Evolutionary conservation across 257 asterid genomes (phyloP).

Genomic region (Solanum arcanum): DNA sequence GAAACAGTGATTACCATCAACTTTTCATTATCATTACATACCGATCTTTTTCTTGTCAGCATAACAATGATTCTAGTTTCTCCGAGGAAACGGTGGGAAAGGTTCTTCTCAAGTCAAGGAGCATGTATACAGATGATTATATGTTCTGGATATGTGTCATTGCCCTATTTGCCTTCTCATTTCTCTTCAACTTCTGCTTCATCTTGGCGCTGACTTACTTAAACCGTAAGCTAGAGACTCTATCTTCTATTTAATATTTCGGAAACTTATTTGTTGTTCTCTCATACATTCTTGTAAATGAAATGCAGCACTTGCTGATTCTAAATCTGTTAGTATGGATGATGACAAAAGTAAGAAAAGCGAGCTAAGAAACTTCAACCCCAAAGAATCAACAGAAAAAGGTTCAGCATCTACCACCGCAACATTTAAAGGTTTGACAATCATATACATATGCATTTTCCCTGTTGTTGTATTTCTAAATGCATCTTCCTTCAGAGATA

Average conservation of each 20-base stretch:
- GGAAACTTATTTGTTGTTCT: conserved; percentile 1
- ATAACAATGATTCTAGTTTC: conserved; percentile 39
- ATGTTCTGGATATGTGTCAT: conserved; percentile 73
- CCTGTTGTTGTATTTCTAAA: no score
- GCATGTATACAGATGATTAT: conserved; percentile 70
- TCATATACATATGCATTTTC: no score
- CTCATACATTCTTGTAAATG: conserved; percentile 3
- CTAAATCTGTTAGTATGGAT: conserved; percentile 38
- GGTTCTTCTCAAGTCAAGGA: conserved; percentile 80
- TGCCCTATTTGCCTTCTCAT: conserved; percentile 76
- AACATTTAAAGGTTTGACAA: conserved; percentile 22
- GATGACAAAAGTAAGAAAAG: conserved; percentile 26
- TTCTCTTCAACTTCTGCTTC: conserved; percentile 71
- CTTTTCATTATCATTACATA: neutral
- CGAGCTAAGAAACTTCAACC: neutral
- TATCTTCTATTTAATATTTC: neutral
- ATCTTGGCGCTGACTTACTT: conserved; percentile 57
- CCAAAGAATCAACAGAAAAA: neutral
- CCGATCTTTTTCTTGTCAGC: conserved; percentile 23
- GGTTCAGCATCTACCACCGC: conserved; percentile 24
- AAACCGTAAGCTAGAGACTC: conserved; percentile 35
- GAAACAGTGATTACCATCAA: neutral
- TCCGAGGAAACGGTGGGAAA: conserved; percentile 67
- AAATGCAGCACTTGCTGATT: conserved; percentile 59
- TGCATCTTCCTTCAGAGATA: no score